Evolutionary conservation across 768 basidiomycete species (phyloP).

Genomic region (Flagelloscypha sp.): DNA sequence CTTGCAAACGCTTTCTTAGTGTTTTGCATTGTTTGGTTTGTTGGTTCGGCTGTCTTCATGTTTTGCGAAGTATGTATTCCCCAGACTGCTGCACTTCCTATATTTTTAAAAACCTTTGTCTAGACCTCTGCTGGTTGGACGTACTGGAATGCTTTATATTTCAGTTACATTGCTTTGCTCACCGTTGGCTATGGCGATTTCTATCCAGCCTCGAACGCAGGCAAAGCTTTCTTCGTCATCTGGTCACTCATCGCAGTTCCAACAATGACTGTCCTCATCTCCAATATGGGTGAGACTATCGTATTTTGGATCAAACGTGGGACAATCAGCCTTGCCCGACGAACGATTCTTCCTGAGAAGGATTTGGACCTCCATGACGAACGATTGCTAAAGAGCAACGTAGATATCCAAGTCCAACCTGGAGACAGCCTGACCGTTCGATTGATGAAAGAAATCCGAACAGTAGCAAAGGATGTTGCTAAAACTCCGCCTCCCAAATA

Average conservation of each 20-base stretch:
- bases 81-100: too few relatives aligned
- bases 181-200: constrained; percentile 37
- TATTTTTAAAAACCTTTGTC: background rate
- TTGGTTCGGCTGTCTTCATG: constrained; percentile 30
- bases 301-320: constrained; percentile 26
- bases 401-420: constrained; percentile 3
- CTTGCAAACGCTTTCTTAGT: constrained; percentile 21
- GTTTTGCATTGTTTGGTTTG: constrained; percentile 24
- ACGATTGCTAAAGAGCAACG: constrained; percentile 16
- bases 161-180: constrained; percentile 29
- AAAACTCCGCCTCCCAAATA: constrained; percentile 20
- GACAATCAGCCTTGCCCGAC: constrained; percentile 21
- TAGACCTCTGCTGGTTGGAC: constrained; percentile 25
- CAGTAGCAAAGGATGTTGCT: constrained; percentile 22
- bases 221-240: constrained; percentile 33
- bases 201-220: constrained; percentile 24
- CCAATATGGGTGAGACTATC: constrained; percentile 43
- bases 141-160: constrained; percentile 30
- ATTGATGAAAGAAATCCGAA: constrained; percentile 22
- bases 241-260: constrained; percentile 35
- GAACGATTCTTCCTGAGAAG: constrained; percentile 21
- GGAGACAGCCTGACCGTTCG: constrained; percentile 23
- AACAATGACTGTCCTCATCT: constrained; percentile 33
- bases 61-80: constrained; percentile 19
- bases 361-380: constrained; percentile 19